These are phyloP conservation scores for Camelina sativa DNA, from an alignment of 345 rosid species.

Conservation along the genomic window DNA sequence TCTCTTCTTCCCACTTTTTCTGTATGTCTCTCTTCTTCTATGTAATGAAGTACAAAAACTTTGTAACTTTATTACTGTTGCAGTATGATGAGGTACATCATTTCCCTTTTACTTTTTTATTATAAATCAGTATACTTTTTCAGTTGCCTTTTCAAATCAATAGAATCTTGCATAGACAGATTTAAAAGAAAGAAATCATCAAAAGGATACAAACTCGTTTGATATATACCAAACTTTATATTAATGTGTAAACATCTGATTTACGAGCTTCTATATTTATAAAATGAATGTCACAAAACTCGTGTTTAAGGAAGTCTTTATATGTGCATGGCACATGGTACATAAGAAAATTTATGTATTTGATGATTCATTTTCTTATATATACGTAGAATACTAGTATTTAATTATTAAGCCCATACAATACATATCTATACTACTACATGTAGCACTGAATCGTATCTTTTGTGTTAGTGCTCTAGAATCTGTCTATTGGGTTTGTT, in stretches of 20 bases:
- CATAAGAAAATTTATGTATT: not conserved
- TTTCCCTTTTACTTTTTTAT: slow-evolving; percentile 30
- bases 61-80: slow-evolving; percentile 34
- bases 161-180: slow-evolving; percentile 1
- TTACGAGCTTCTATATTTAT: not conserved
- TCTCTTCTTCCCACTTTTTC: slow-evolving; percentile 26
- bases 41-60: slow-evolving; percentile 39
- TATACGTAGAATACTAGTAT: not conserved
- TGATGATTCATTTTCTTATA: not conserved
- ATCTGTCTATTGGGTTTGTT: slow-evolving; percentile 42
- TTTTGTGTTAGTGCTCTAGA: slow-evolving; percentile 35
- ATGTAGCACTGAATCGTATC: slow-evolving; percentile 31
- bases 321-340: slow-evolving; percentile 30
- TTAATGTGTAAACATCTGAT: not conserved
- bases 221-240: not conserved
- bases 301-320: not conserved
- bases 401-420: not conserved
- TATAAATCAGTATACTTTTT: not conserved
- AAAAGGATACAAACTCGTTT: slow-evolving; percentile 17
- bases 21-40: slow-evolving; percentile 30
- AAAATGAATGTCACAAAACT: not conserved
- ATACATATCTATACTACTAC: not conserved
- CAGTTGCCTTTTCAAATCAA: slow-evolving; percentile 11
- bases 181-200: not conserved
- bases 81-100: slow-evolving; percentile 30